Conservation (phyloP, 306 rosid genomes). For the Trifolium fragiferum region DNA sequence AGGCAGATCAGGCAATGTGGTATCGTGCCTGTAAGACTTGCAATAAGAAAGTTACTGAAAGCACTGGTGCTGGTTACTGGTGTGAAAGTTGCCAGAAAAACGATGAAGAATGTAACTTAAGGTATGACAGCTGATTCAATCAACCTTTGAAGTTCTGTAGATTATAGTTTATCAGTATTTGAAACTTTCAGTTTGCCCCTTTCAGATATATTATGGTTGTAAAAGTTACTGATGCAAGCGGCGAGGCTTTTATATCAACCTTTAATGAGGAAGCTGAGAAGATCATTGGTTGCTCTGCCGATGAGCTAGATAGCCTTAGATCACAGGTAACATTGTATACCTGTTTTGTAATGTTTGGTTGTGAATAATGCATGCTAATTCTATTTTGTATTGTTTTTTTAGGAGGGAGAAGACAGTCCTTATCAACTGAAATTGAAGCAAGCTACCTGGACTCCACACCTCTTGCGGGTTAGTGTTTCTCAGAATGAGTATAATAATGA, state of each 20-base stretch:
- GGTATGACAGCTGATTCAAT: constrained; percentile 44
- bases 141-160: background rate
- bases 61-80: constrained; percentile 78
- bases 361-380: background rate
- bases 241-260: constrained; percentile 63
- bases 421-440: constrained; percentile 68
- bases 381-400: background rate
- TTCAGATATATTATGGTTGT: constrained; percentile 71
- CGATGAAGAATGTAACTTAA: constrained; percentile 70
- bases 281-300: constrained; percentile 84
- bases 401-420: constrained; percentile 68
- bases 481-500: constrained; percentile 81
- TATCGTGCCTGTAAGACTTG: constrained; percentile 90
- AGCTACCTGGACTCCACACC: constrained; percentile 85
- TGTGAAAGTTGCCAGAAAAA: constrained; percentile 92
- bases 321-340: constrained; percentile 58
- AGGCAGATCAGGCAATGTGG: constrained; percentile 91
- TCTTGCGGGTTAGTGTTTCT: constrained; percentile 79
- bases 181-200: background rate
- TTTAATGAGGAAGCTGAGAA: constrained; percentile 83
- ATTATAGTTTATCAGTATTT: background rate
- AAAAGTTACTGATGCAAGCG: constrained; percentile 64
- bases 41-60: constrained; percentile 85
- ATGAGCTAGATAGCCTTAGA: constrained; percentile 67
- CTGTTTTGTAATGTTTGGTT: background rate